Percentiles rank a stretch among this genome's conserved stretches.
Conservation (phyloP, 1,284 basidiomycete genomes). For the Anthracocystis walkeri region DNA sequence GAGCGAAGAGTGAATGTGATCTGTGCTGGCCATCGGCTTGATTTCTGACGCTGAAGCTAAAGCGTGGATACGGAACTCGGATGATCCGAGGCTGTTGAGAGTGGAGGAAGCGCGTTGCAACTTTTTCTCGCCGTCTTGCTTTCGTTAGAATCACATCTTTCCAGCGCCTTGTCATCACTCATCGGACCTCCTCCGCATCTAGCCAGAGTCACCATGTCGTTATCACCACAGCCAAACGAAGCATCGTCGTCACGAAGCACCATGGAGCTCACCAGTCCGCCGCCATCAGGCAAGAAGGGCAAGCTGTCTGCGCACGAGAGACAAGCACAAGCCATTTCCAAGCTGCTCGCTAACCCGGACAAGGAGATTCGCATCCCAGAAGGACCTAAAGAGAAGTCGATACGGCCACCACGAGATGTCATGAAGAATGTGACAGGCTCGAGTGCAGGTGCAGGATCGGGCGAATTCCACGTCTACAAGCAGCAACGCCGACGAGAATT, state of each 20-base stretch:
- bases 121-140: not conserved
- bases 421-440: constrained; percentile 80
- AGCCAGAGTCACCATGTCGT: constrained; percentile 14
- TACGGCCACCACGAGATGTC: constrained; percentile 70
- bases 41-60: not conserved
- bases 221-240: constrained; percentile 7
- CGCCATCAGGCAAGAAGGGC: constrained; percentile 17
- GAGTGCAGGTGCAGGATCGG: constrained; percentile 68
- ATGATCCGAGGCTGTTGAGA: not conserved
- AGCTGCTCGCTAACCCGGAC: constrained; percentile 62
- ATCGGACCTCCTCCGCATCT: not conserved
- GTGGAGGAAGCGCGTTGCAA: constrained; percentile 9
- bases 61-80: constrained; percentile 10
- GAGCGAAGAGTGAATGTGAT: constrained; percentile 2
- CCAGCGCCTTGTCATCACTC: not conserved
- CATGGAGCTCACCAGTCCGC: constrained; percentile 2
- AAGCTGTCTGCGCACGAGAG: constrained; percentile 56
- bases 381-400: constrained; percentile 45
- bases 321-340: constrained; percentile 60
- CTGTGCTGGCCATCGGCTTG: constrained; percentile 13
- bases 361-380: constrained; percentile 55
- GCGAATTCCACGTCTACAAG: constrained; percentile 88
- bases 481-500: constrained; percentile 92
- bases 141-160: not conserved
- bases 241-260: constrained; percentile 28